Base-by-base conservation (phyloP, 1,284 basidiomycete genomes). In the Anthracocystis panici-leucophaei region DNA sequence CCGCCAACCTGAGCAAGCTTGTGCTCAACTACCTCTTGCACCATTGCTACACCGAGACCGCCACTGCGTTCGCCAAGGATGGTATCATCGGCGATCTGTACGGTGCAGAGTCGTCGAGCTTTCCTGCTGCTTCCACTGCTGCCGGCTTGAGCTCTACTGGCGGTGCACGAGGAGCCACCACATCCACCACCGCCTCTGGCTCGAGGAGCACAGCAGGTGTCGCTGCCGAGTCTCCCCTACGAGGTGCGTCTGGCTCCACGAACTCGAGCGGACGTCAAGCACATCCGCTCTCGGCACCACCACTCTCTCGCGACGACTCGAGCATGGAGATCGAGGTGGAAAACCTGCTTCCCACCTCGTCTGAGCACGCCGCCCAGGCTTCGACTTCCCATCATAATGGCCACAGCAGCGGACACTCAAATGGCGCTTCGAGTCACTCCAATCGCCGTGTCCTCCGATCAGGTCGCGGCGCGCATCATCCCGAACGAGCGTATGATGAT, bases 11-110 rank as follows among this genome's bases (percentile, higher is more conserved):
- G 25, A 69, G 90, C 53, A 86, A 89, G n/a, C 86, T 95, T 44
- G 91, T 95, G 8, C 87, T 94, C 51, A 91, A 94, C 79, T 95
- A 94, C 80, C 88, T 95, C 4, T 88, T 89, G 63, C 92, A 93
- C 79, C 88, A 89, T 48, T 91, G 91, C 65, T 92, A 91, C 84
- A 89, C 90, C 35, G 87, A 88, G 41, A 91, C 92, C 0, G 92
- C 92, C 6, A 87, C 88, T 38, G 91, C 91, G 0, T 93, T 94
- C 77, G 88, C 89, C 10, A 86, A 87, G 54, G 92, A 93, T 61
- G 90, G 90, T 65, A 76, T 64, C 68, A 80, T 65, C 31, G 67
- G 53, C 27, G 66, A 64, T 57, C 76, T 72, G 21, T 65, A 63
- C 31, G 57, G 49, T 14, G 41, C 65, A 5, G 66, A 65, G 8